phyloP scores from a whole-genome alignment of 345 rosid genomes.

The Heritiera fomes region DNA sequence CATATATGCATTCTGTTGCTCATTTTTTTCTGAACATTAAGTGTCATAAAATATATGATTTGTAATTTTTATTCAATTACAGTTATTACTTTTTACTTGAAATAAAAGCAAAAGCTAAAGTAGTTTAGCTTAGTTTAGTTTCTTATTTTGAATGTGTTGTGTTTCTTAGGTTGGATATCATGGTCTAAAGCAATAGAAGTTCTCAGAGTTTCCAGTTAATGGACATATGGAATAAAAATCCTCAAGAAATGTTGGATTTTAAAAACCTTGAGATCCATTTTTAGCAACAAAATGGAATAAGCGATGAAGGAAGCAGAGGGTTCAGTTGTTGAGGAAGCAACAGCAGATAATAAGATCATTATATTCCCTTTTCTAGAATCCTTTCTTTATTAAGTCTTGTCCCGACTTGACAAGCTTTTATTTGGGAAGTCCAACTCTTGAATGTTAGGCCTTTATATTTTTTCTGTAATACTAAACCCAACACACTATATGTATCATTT shows the following conservation, averaged over 20 bases:
- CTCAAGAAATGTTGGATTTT: neutral
- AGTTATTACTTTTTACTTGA: too few relatives aligned
- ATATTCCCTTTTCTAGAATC: neutral
- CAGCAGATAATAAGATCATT: neutral
- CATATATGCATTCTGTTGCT: too few relatives aligned
- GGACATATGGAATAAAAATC: neutral
- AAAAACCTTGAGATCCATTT: neutral
- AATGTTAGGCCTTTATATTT: neutral
- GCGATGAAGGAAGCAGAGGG: neutral
- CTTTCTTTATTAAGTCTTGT: neutral
- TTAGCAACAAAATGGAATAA: neutral
- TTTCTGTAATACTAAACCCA: neutral
- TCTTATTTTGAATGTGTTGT: slow-evolving; percentile 20
- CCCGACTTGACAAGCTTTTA: neutral
- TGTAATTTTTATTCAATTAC: too few relatives aligned
- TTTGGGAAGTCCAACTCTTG: neutral
- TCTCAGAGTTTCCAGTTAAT: neutral
- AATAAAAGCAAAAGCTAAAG: too few relatives aligned
- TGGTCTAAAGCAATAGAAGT: neutral
- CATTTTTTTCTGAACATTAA: too few relatives aligned
- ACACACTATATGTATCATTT: too few relatives aligned
- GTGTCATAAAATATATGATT: too few relatives aligned
- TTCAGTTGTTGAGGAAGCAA: neutral
- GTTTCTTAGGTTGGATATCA: neutral
- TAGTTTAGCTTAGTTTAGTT: neutral